A percentile compares a stretch with the other conserved stretches of the same genome.
Evolutionary conservation across 495 filamentous ascomycete species (phyloP).

Genomic region (Lophiotrema nucula): DNA sequence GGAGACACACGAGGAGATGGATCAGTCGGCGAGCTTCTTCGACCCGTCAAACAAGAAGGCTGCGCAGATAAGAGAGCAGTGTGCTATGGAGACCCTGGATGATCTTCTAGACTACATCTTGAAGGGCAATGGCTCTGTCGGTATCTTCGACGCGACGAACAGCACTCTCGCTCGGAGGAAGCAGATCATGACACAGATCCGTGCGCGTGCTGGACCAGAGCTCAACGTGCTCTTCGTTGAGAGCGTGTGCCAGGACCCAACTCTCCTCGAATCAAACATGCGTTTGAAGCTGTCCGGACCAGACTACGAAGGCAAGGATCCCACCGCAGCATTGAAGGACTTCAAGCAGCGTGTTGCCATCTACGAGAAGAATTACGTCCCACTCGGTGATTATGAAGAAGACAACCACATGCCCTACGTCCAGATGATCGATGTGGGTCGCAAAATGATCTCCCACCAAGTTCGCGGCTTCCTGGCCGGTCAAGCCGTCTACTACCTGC

Average conservation of each 20-base stretch:
- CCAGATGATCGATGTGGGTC: conserved; percentile 95
- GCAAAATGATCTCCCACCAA: conserved; percentile 87
- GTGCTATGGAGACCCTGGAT: conserved; percentile 87
- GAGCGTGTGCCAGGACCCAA: conserved; percentile 81
- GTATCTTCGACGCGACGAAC: conserved; percentile 97
- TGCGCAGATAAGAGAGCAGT: conserved; percentile 80
- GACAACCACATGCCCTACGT: conserved; percentile 85
- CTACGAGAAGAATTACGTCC: conserved; percentile 89
- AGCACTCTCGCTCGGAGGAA: conserved; percentile 85
- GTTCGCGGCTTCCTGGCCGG: conserved; percentile 87
- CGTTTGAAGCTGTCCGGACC: conserved; percentile 94
- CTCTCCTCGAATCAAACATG: conserved; percentile 93
- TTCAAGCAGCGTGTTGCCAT: conserved; percentile 92
- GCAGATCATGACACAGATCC: conserved; percentile 77
- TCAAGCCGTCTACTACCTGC: conserved; percentile 86
- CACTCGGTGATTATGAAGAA: conserved; percentile 89
- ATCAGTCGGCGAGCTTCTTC: conserved; percentile 92
- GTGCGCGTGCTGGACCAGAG: conserved; percentile 75
- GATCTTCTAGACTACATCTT: conserved; percentile 88
- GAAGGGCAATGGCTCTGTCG: conserved; percentile 79
- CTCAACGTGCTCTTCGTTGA: conserved; percentile 92
- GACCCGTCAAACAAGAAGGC: conserved; percentile 85
- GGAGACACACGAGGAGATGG: conserved; percentile 51
- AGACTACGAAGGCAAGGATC: conserved; percentile 93
- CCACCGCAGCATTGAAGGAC: conserved; percentile 74